Evolutionary conservation across 805 yeast species (phyloP).

Genomic region (Ogataea methanolica): DNA sequence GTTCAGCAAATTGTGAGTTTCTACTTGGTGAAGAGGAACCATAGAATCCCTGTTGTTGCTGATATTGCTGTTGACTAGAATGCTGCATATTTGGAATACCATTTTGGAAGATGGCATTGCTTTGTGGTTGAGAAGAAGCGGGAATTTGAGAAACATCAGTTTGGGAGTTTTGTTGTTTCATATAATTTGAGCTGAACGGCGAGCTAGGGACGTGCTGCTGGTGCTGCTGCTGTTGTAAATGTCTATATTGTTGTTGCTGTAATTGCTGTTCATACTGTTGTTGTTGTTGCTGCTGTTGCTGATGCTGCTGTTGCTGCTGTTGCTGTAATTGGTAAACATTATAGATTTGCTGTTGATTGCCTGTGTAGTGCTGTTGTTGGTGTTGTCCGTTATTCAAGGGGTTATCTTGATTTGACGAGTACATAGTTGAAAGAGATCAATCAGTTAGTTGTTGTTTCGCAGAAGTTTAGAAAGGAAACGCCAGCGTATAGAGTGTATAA

Average conservation of each 20-base stretch:
- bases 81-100: no score
- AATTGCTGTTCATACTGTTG: constrained; percentile 18
- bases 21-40: constrained; percentile 27
- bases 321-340: constrained; percentile 19
- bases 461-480: no score
- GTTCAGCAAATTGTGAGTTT: constrained; percentile 12
- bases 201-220: constrained; percentile 14
- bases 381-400: neutral
- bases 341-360: neutral
- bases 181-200: constrained; percentile 14
- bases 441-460: neutral
- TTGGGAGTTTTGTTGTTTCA: constrained; percentile 20
- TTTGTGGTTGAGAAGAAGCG: constrained; percentile 7
- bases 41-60: constrained; percentile 16
- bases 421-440: neutral
- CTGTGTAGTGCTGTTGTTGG: neutral
- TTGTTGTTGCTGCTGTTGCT: constrained; percentile 16
- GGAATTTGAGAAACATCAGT: constrained; percentile 14
- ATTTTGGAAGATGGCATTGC: no score
- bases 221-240: constrained; percentile 30
- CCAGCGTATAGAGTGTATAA: no score
- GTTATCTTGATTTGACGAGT: neutral
- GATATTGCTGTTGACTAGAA: constrained; percentile 9
- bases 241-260: constrained; percentile 30
- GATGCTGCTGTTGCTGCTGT: constrained; percentile 24